Evolutionary conservation across 148 eudicot species (phyloP).

Genomic region (Euryodendron excelsum): DNA sequence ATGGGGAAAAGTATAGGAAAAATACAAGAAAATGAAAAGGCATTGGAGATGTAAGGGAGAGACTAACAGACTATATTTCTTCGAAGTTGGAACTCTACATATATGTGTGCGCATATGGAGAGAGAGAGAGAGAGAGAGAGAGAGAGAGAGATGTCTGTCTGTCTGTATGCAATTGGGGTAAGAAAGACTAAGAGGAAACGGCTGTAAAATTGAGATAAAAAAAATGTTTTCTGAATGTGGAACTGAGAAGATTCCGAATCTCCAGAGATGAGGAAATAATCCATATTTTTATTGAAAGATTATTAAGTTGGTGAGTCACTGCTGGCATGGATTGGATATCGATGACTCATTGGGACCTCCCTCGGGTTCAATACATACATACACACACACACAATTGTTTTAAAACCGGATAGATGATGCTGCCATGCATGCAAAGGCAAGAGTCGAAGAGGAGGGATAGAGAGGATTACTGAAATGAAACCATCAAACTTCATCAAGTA

Average conservation of each 20-base stretch:
- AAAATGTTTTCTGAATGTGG: slow-evolving; percentile 9
- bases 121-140: not conserved
- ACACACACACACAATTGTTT: too few relatives aligned
- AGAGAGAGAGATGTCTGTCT: not conserved
- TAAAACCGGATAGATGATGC: too few relatives aligned
- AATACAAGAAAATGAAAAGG: not conserved
- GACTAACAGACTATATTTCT: too few relatives aligned
- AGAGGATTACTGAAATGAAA: too few relatives aligned
- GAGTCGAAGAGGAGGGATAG: too few relatives aligned
- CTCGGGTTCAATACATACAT: too few relatives aligned
- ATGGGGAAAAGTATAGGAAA: not conserved
- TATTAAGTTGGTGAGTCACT: not conserved
- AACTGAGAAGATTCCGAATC: slow-evolving; percentile 13
- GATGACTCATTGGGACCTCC: too few relatives aligned
- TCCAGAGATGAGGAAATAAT: slow-evolving; percentile 7
- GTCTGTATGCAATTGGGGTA: slow-evolving; percentile 15
- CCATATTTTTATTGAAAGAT: not conserved
- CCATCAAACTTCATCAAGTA: too few relatives aligned
- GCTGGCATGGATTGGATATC: too few relatives aligned
- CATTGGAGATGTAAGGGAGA: not conserved
- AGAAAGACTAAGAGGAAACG: slow-evolving; percentile 12
- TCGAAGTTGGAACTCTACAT: not conserved
- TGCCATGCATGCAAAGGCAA: too few relatives aligned
- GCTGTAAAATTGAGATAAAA: not conserved
- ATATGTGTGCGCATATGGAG: not conserved